Conservation (phyloP, 768 basidiomycete genomes). For the Boletellus ananas region DNA sequence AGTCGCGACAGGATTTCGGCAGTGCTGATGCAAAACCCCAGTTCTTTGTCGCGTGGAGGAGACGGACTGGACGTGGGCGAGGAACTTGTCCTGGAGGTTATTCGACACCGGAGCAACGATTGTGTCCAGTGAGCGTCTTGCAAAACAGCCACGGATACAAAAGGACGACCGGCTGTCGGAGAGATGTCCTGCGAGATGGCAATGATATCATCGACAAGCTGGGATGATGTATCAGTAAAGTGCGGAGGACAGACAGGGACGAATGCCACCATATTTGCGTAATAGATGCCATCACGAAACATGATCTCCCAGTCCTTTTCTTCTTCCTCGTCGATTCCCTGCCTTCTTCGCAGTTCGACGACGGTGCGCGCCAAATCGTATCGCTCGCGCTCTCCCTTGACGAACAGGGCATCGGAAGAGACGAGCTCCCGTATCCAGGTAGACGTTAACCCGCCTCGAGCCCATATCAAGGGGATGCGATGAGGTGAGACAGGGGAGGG, state of each 20-base stretch:
- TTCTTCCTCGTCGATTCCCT: slow-evolving; percentile 54
- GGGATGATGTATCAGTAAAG: slow-evolving; percentile 5
- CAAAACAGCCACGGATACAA: slow-evolving; percentile 61
- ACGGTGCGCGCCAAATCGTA: slow-evolving; percentile 75
- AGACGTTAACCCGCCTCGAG: slow-evolving; percentile 68
- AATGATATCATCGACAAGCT: slow-evolving; percentile 81
- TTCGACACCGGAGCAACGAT: slow-evolving; percentile 58
- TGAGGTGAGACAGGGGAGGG: slow-evolving; percentile 10
- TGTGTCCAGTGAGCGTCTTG: slow-evolving; percentile 81
- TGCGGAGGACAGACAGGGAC: not conserved
- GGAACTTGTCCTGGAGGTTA: slow-evolving; percentile 35
- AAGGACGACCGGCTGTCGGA: slow-evolving; percentile 62
- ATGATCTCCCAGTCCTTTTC: slow-evolving; percentile 67
- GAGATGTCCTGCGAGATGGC: slow-evolving; percentile 72
- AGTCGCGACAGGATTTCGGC: slow-evolving; percentile 44
- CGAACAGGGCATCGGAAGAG: slow-evolving; percentile 76
- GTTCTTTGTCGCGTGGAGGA: slow-evolving; percentile 50
- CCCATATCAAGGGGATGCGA: slow-evolving; percentile 59
- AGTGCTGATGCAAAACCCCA: slow-evolving; percentile 58
- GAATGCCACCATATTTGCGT: slow-evolving; percentile 71
- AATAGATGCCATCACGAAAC: slow-evolving; percentile 78
- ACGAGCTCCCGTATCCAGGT: slow-evolving; percentile 71
- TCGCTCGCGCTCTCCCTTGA: slow-evolving; percentile 71
- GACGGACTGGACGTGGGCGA: slow-evolving; percentile 38
- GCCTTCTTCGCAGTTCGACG: slow-evolving; percentile 65